phyloP scores from a whole-genome alignment of 2,329 filamentous ascomycete species.

The Penicillium oxalicum region DNA sequence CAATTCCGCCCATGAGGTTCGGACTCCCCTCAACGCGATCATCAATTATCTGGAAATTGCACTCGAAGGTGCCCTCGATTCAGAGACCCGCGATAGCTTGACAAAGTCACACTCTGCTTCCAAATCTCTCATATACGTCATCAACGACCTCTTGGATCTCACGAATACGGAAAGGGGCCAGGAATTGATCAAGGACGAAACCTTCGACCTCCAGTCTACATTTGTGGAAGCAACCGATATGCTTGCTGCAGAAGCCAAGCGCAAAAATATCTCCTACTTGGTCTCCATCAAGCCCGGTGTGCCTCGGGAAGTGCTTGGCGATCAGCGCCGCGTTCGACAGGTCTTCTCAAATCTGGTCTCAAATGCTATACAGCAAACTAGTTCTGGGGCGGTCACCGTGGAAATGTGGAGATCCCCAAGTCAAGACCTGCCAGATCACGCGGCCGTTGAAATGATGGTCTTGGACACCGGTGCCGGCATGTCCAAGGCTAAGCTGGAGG shows the following conservation, averaged over 20 bases:
- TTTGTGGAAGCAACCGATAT: constrained; percentile 71
- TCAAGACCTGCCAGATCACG: constrained; percentile 47
- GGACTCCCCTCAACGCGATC: constrained; percentile 85
- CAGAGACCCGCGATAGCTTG: constrained; percentile 78
- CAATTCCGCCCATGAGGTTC: constrained; percentile 86
- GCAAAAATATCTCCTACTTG: constrained; percentile 68
- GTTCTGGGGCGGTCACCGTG: constrained; percentile 60
- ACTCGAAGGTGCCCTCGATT: constrained; percentile 70
- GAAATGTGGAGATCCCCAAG: constrained; percentile 55
- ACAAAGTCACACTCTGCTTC: constrained; percentile 82
- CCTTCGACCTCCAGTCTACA: constrained; percentile 66
- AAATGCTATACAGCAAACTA: constrained; percentile 77
- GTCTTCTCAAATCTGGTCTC: constrained; percentile 76
- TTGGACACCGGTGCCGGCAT: constrained; percentile 69
- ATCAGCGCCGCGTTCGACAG: constrained; percentile 73
- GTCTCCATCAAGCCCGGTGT: constrained; percentile 62
- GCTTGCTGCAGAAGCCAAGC: constrained; percentile 66
- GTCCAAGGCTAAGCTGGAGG: constrained; percentile 51
- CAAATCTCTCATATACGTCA: constrained; percentile 87
- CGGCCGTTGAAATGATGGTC: constrained; percentile 66
- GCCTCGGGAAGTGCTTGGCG: constrained; percentile 65
- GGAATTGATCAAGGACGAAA: constrained; percentile 70
- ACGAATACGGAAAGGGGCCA: constrained; percentile 83
- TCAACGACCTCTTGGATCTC: constrained; percentile 83
- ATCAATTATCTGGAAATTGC: constrained; percentile 94